Percentiles rank a stretch among this genome's conserved stretches.
These are phyloP conservation scores for Sedum album DNA, from an alignment of 164 flowering plant species.

Conservation along the genomic window DNA sequence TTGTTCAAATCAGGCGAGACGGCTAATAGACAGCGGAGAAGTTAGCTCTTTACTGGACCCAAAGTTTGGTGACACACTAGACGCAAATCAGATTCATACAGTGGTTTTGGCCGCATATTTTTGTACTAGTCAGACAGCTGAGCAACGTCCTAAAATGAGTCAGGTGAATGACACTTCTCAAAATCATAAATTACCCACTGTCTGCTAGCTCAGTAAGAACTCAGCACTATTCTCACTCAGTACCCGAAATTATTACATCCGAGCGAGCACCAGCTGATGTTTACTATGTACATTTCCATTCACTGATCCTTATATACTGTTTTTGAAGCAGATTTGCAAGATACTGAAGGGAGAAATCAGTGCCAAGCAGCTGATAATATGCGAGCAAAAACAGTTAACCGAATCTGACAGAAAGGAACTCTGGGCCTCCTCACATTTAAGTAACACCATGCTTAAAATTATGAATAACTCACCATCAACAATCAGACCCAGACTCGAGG, in stretches of 20 bases:
- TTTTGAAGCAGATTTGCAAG: conserved; percentile 15
- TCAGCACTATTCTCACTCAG: too few relatives aligned
- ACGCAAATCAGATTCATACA: conserved; percentile 20
- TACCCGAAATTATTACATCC: too few relatives aligned
- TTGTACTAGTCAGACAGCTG: conserved; percentile 20
- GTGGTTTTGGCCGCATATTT: conserved; percentile 23
- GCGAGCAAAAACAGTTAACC: not conserved
- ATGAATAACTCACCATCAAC: not conserved
- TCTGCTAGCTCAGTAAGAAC: not conserved
- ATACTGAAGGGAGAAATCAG: conserved; percentile 17
- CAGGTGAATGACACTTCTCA: conserved; percentile 13
- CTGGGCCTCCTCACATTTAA: not conserved
- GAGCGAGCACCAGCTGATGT: not conserved
- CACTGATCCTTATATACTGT: not conserved
- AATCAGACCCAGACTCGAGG: not conserved
- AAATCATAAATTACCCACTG: not conserved
- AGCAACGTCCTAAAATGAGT: conserved; percentile 19
- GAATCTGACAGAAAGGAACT: not conserved
- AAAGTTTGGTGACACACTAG: conserved; percentile 15
- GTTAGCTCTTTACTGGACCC: conserved; percentile 19
- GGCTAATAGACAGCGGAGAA: conserved; percentile 17
- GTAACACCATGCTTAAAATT: not conserved
- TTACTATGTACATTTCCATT: not conserved
- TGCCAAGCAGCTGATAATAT: conserved; percentile 7
- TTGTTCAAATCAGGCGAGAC: conserved; percentile 21